A percentile compares a stretch with the other conserved stretches of the same genome.
phyloP scores from a whole-genome alignment of 2,329 filamentous ascomycete species.

The Neofusicoccum cordaticola region DNA sequence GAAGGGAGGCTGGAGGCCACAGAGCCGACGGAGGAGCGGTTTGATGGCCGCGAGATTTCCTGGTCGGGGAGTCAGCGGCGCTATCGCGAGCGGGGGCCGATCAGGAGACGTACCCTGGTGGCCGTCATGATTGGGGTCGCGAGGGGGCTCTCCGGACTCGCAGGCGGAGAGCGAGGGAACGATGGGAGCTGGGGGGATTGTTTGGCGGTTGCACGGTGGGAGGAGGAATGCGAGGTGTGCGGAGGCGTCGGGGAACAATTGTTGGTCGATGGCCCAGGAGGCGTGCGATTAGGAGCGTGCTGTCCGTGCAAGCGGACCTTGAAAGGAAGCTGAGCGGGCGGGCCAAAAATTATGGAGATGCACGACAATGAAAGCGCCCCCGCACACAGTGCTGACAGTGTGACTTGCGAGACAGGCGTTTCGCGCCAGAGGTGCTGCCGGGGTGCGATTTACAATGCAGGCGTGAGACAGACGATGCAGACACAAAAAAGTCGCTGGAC shows the following conservation, averaged over 20 bases:
- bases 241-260: constrained; percentile 4
- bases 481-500: constrained; percentile 2
- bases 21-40: constrained; percentile 48
- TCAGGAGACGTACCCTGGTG: constrained; percentile 33
- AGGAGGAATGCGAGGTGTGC: constrained; percentile 1
- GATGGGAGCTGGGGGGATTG: neutral
- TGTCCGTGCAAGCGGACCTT: constrained; percentile 16
- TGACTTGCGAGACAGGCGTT: neutral
- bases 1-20: constrained; percentile 57
- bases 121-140: constrained; percentile 31
- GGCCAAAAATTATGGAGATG: constrained; percentile 19
- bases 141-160: neutral
- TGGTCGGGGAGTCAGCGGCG: constrained; percentile 30
- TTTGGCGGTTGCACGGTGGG: neutral
- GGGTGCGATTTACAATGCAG: constrained; percentile 5
- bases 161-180: neutral
- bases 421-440: neutral
- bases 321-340: constrained; percentile 16
- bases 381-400: constrained; percentile 16
- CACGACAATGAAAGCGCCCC: constrained; percentile 18
- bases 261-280: constrained; percentile 13
- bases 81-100: constrained; percentile 20
- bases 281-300: constrained; percentile 13
- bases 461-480: neutral
- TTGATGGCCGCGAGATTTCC: constrained; percentile 43